These are phyloP conservation scores for Chaetomium cochliodes DNA, from an alignment of 495 filamentous ascomycete species.

Conservation along the genomic window DNA sequence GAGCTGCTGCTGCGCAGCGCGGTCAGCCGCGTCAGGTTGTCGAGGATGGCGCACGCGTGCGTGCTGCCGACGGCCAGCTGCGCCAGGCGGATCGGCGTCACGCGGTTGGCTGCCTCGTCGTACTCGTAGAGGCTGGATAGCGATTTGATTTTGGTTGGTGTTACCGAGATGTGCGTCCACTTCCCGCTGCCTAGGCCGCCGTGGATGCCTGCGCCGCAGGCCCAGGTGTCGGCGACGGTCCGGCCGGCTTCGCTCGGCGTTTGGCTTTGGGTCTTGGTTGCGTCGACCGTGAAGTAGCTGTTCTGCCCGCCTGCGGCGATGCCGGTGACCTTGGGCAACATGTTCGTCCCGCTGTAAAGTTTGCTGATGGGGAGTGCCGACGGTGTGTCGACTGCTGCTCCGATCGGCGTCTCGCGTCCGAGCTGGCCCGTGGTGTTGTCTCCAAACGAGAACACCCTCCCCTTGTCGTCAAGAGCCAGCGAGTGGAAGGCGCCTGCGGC, in stretches of 20 bases:
- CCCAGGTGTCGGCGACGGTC: conserved; percentile 72
- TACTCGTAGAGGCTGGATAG: conserved; percentile 82
- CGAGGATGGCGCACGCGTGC: conserved; percentile 76
- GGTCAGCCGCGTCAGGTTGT: conserved; percentile 67
- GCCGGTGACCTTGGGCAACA: conserved; percentile 60
- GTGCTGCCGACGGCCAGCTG: conserved; percentile 71
- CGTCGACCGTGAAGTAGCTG: conserved; percentile 84
- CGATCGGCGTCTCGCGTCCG: conserved; percentile 65
- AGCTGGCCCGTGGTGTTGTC: conserved; percentile 88
- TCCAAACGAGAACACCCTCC: conserved; percentile 82
- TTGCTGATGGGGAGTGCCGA: conserved; percentile 62
- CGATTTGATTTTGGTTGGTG: conserved; percentile 76
- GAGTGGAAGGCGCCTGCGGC: conserved; percentile 88
- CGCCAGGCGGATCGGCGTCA: conserved; percentile 74
- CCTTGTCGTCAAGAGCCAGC: conserved; percentile 67
- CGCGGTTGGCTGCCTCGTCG: conserved; percentile 64
- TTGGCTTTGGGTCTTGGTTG: conserved; percentile 45
- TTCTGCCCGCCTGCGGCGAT: conserved; percentile 83
- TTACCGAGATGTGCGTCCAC: conserved; percentile 84
- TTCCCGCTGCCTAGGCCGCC: conserved; percentile 81
- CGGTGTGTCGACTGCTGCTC: conserved; percentile 65
- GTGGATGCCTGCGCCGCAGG: conserved; percentile 80
- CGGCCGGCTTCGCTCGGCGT: conserved; percentile 44
- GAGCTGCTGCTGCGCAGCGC: conserved; percentile 42
- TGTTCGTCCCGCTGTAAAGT: conserved; percentile 65